Evolutionary conservation across 352 stramenopile species (phyloP), one percentile per base, ranked within the genome.

Genomic region (Phytopythium vexans): DNA sequence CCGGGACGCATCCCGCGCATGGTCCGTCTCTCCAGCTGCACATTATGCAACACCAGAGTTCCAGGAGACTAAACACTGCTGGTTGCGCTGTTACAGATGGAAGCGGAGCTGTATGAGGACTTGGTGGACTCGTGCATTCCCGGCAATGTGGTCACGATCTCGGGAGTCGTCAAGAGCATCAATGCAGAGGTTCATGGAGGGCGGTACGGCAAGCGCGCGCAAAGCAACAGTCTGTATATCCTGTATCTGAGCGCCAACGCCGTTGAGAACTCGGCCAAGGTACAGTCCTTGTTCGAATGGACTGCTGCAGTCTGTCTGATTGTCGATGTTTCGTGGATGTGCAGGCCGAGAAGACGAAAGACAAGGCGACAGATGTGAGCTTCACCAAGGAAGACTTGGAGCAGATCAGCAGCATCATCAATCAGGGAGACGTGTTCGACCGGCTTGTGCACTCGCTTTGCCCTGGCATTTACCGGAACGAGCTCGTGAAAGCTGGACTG

Each of bases 401-500:
- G 55, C 74, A 82, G 42, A 98, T 99, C 59, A 78, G 77, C 39
- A 78, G 86, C 54, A 89, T 98, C 51, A 89, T 93, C 49, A 82
- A 79, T 33, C 83, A 88, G 52, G 92, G 77, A 2, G 82, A 93
- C 58, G 75, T 96, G 1, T 98, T 99, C 50, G 92, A 97, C 61
- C 81, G 98, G 2, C 70, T 99, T 6, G 92, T 99, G 8, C 77
- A 92, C 52, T 98, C 92, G 9, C 61, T 99, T 6, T 99, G 94
- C 64, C 97, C 97, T 11, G 77, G 77, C 10, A 99, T 99, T 54
- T 98, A 97, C 70, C 95, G 97, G 40, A 97, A 99, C 63, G 94
- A 99, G 60, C 66, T 98, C 43, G 95, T 99, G n/a, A 99, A 99
- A 73, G 84, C 84, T 8, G 96, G 96, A 0, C 80, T 99, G 9